Evolutionary conservation across 2,329 filamentous ascomycete genomes (phyloP).

Genomic region (Chrysoporthe puriensis): DNA sequence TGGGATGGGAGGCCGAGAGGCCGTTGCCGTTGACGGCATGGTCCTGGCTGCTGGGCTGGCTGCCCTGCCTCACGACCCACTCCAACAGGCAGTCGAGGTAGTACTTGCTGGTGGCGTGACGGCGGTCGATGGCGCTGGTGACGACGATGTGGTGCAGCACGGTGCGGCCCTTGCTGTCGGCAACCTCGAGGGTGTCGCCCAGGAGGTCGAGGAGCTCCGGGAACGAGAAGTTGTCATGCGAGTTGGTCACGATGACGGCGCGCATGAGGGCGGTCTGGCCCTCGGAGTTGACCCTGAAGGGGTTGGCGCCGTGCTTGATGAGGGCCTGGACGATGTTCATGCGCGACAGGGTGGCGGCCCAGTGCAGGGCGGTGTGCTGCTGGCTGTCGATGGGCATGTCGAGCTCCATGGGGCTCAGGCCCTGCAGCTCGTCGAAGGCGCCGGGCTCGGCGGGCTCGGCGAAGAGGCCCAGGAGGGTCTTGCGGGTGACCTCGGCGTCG

Average conservation of each 20-base stretch:
- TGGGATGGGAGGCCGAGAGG: slow-evolving; percentile 47
- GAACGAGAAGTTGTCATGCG: slow-evolving; percentile 87
- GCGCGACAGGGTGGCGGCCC: slow-evolving; percentile 91
- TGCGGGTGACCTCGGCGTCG: slow-evolving; percentile 78
- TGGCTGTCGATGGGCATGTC: slow-evolving; percentile 92
- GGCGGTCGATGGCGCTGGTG: slow-evolving; percentile 91
- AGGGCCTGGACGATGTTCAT: slow-evolving; percentile 81
- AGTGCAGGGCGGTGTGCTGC: slow-evolving; percentile 89
- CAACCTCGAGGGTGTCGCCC: slow-evolving; percentile 85
- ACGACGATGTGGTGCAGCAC: slow-evolving; percentile 96
- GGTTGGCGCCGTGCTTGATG: slow-evolving; percentile 82
- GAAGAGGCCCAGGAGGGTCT: slow-evolving; percentile 80
- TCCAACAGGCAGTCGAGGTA: slow-evolving; percentile 94
- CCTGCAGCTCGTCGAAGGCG: slow-evolving; percentile 77
- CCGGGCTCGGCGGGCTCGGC: slow-evolving; percentile 67
- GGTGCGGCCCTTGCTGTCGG: slow-evolving; percentile 86
- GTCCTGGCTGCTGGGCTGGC: slow-evolving; percentile 46
- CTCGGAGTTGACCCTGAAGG: slow-evolving; percentile 83
- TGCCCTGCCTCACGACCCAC: slow-evolving; percentile 86
- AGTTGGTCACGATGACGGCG: slow-evolving; percentile 91
- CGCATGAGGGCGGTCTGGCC: slow-evolving; percentile 94
- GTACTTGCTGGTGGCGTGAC: slow-evolving; percentile 89
- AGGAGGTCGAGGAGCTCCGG: slow-evolving; percentile 88
- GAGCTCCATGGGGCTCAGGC: slow-evolving; percentile 77
- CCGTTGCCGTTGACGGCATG: slow-evolving; percentile 31